Evolutionary conservation across 1,139 yeast species (phyloP).

Genomic region (Candida dubliniensis): DNA sequence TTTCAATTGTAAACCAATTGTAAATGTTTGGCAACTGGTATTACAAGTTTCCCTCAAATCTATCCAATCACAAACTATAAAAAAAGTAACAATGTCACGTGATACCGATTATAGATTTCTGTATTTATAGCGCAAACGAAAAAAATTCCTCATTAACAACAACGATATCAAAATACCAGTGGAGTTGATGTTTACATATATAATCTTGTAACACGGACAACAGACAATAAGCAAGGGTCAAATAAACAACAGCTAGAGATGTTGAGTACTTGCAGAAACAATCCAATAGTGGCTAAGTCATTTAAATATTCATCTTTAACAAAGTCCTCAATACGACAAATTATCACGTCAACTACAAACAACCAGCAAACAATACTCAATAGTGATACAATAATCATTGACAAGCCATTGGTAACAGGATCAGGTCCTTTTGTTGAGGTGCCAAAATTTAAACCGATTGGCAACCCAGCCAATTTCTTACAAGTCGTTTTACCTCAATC

Average conservation of each 20-base stretch:
- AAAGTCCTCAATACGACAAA: background rate
- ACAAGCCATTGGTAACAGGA: slow-evolving; percentile 24
- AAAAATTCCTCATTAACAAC: too few relatives aligned
- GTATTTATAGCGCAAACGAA: too few relatives aligned
- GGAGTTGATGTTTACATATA: too few relatives aligned
- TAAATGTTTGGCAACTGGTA: too few relatives aligned
- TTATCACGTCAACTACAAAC: background rate
- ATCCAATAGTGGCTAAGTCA: too few relatives aligned
- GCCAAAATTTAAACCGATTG: slow-evolving; percentile 36
- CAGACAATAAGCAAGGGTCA: too few relatives aligned
- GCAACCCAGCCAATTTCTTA: slow-evolving; percentile 30
- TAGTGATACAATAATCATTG: slow-evolving; percentile 7
- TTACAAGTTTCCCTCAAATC: background rate
- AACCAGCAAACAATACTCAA: background rate
- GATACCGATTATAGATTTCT: background rate
- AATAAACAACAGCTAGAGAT: too few relatives aligned
- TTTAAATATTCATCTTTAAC: too few relatives aligned
- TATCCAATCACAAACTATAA: background rate
- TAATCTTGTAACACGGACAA: too few relatives aligned
- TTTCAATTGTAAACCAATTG: too few relatives aligned
- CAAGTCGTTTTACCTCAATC: slow-evolving; percentile 38
- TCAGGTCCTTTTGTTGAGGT: slow-evolving; percentile 43
- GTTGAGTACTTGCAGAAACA: too few relatives aligned
- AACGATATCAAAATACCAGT: too few relatives aligned
- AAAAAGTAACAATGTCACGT: background rate